Percentiles rank a stretch among this genome's conserved stretches.
phyloP scores from a whole-genome alignment of 2,329 filamentous ascomycete species.

The Calonectria leucothoes region DNA sequence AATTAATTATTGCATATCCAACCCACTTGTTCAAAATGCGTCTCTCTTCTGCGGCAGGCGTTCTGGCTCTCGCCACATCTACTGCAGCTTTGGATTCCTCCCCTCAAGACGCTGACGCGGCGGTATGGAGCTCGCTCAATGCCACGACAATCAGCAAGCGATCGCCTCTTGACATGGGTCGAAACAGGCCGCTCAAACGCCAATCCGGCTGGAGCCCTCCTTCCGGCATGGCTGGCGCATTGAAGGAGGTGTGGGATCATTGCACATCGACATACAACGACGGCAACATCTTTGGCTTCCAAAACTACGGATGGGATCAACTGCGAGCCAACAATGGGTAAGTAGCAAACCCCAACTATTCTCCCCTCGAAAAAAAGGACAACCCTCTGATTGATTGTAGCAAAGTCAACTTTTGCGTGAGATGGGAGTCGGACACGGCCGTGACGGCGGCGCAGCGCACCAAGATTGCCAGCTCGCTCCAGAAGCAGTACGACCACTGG shows the following conservation, averaged over 20 bases:
- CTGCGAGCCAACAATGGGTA: conserved; percentile 45
- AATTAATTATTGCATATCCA: background rate
- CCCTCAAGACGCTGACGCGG: conserved; percentile 35
- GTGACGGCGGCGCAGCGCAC: conserved; percentile 53
- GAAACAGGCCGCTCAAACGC: conserved; percentile 44
- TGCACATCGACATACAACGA: conserved; percentile 41
- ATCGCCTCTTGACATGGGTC: conserved; percentile 18
- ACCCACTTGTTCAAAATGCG: conserved; percentile 34
- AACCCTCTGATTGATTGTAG: background rate
- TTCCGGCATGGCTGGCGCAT: conserved; percentile 33
- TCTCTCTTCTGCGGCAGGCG: conserved; percentile 31
- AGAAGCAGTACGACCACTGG: conserved; percentile 53
- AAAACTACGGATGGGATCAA: conserved; percentile 50
- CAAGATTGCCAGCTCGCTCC: conserved; percentile 48
- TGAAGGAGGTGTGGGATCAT: conserved; percentile 49
- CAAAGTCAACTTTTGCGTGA: conserved; percentile 49
- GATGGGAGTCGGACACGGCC: conserved; percentile 54
- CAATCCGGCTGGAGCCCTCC: conserved; percentile 45
- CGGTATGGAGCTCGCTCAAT: conserved; percentile 41
- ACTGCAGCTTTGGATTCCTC: conserved; percentile 35
- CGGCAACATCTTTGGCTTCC: conserved; percentile 39
- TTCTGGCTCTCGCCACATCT: conserved; percentile 39
- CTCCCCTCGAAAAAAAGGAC: no score
- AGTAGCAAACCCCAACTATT: conserved; percentile 18
- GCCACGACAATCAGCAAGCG: conserved; percentile 20